Conservation (phyloP, 2,329 filamentous ascomycete genomes). For the Colletotrichum sidae region DNA sequence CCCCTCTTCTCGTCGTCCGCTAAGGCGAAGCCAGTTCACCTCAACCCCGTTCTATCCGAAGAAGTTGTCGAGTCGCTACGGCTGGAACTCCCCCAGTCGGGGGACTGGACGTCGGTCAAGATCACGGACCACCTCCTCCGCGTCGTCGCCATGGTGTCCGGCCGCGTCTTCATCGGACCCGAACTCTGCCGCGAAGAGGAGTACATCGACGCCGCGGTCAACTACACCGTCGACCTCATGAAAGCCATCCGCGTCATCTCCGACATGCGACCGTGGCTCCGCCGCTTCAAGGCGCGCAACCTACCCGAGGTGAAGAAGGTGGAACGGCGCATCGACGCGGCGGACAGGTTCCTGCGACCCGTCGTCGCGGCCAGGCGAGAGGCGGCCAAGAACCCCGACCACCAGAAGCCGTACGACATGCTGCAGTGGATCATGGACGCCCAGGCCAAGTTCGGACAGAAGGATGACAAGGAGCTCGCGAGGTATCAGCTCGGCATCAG, state of each 20-base stretch:
- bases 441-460: constrained; percentile 47
- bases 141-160: constrained; percentile 59
- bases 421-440: constrained; percentile 59
- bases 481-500: constrained; percentile 56
- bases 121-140: constrained; percentile 55
- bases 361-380: constrained; percentile 47
- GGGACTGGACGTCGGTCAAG: constrained; percentile 55
- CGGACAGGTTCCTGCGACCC: constrained; percentile 50
- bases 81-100: constrained; percentile 48
- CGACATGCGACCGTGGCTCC: constrained; percentile 45
- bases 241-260: constrained; percentile 44
- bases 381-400: constrained; percentile 19
- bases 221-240: constrained; percentile 58
- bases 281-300: constrained; percentile 46
- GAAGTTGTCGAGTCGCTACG: constrained; percentile 51
- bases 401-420: constrained; percentile 57
- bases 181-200: constrained; percentile 57
- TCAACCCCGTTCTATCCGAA: constrained; percentile 52
- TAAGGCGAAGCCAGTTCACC: constrained; percentile 38
- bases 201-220: constrained; percentile 60
- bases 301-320: constrained; percentile 51
- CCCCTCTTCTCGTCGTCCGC: neutral
- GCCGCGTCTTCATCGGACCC: constrained; percentile 59
- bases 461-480: constrained; percentile 51
- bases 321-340: constrained; percentile 45